phyloP scores from a whole-genome alignment of 2,329 filamentous ascomycete species.

The Camptophora hylomeconis region DNA sequence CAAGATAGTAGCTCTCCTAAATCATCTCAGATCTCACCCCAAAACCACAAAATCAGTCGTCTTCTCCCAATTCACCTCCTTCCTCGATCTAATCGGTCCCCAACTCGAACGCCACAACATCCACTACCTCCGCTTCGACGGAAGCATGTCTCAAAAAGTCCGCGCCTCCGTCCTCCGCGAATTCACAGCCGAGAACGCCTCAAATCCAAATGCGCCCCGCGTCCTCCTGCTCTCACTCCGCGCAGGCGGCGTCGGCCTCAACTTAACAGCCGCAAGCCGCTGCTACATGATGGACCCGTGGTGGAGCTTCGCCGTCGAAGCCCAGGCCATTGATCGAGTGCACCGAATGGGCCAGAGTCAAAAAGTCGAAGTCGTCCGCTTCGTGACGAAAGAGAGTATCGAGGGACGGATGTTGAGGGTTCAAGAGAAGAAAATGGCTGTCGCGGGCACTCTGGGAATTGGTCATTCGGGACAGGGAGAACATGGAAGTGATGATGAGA shows the following conservation, averaged over 20 bases:
- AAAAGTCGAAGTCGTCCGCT: constrained; percentile 74
- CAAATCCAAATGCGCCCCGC: constrained; percentile 18
- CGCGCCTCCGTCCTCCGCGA: constrained; percentile 64
- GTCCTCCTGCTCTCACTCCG: constrained; percentile 74
- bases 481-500: constrained; percentile 79
- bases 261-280: constrained; percentile 73
- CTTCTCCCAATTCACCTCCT: constrained; percentile 96
- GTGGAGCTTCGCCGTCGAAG: constrained; percentile 97
- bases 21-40: constrained; percentile 59
- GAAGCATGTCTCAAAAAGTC: constrained; percentile 73
- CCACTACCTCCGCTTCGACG: constrained; percentile 75
- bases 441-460: constrained; percentile 88
- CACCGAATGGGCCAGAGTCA: constrained; percentile 90
- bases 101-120: constrained; percentile 62
- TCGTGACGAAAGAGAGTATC: constrained; percentile 81
- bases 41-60: constrained; percentile 73
- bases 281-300: constrained; percentile 99
- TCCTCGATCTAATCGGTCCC: constrained; percentile 79
- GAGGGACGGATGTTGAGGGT: constrained; percentile 90
- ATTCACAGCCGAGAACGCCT: constrained; percentile 41
- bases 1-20: constrained; percentile 72
- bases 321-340: constrained; percentile 93
- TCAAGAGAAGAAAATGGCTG: constrained; percentile 78
- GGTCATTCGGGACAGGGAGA: constrained; percentile 80
- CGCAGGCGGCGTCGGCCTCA: constrained; percentile 86